Percentiles rank a stretch among this genome's conserved stretches.
Conservation (phyloP, 768 basidiomycete species). For the Mycena metata region DNA sequence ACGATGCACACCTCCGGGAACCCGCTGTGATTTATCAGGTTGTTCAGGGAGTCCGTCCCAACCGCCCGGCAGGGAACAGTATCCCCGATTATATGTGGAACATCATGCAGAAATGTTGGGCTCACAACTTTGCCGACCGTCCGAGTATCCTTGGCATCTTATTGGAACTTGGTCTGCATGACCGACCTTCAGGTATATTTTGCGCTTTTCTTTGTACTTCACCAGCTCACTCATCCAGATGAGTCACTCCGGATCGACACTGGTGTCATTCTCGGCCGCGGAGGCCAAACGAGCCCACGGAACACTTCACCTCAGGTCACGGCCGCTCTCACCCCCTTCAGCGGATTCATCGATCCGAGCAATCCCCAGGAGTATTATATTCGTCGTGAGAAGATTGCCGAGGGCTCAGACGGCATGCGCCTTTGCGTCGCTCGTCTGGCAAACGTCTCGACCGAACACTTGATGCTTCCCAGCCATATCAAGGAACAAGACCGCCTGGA, state of each 20-base stretch:
- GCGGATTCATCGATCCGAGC: conserved; percentile 54
- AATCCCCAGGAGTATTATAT: conserved; percentile 58
- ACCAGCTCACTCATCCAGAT: background rate
- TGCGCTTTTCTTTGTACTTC: background rate
- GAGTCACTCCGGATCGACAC: conserved; percentile 50
- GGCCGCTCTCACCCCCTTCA: conserved; percentile 51
- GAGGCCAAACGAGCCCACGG: conserved; percentile 45
- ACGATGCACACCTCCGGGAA: conserved; percentile 16
- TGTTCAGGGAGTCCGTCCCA: conserved; percentile 12
- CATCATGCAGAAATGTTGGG: conserved; percentile 36
- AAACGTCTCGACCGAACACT: background rate
- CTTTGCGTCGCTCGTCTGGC: conserved; percentile 40
- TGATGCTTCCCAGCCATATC: conserved; percentile 1
- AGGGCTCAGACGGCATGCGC: conserved; percentile 65
- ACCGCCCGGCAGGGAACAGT: conserved; percentile 4
- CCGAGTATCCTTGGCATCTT: conserved; percentile 25
- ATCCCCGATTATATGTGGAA: conserved; percentile 31
- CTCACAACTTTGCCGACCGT: conserved; percentile 25
- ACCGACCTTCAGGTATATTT: background rate
- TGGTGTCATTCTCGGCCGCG: conserved; percentile 50
- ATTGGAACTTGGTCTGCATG: conserved; percentile 13
- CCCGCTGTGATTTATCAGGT: conserved; percentile 29
- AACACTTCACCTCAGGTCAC: conserved; percentile 57
- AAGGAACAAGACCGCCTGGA: conserved; percentile 8
- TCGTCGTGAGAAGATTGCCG: conserved; percentile 65